Conservation (phyloP, 805 yeast genomes). For the Candida rishiriensis region DNA sequence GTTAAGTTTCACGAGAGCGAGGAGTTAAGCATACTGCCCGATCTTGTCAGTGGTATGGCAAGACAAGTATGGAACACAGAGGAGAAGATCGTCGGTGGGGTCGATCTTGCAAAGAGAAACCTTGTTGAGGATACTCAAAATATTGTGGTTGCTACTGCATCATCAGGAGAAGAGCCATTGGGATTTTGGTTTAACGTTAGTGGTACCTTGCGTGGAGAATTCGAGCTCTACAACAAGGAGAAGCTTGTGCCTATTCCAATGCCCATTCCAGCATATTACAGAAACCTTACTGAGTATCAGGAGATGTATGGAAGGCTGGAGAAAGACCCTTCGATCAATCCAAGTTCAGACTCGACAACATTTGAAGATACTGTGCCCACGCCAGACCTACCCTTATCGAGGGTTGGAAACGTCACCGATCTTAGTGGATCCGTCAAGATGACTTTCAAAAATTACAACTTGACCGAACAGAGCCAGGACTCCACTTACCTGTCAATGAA, state of each 20-base stretch:
- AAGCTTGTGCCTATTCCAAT: slow-evolving; percentile 21
- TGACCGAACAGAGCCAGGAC: slow-evolving; percentile 9
- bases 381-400: slow-evolving; percentile 3
- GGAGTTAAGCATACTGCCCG: slow-evolving; percentile 55
- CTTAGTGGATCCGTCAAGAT: slow-evolving; percentile 19
- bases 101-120: background rate
- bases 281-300: slow-evolving; percentile 18
- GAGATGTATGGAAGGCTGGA: slow-evolving; percentile 11
- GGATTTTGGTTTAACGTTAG: slow-evolving; percentile 39
- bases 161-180: slow-evolving; percentile 20
- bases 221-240: slow-evolving; percentile 20
- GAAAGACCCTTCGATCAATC: slow-evolving; percentile 5
- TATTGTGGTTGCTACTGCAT: slow-evolving; percentile 11
- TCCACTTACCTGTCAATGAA: slow-evolving; percentile 33
- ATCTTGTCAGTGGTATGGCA: slow-evolving; percentile 45
- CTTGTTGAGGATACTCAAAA: background rate
- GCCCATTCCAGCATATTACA: slow-evolving; percentile 28
- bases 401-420: slow-evolving; percentile 27
- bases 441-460: slow-evolving; percentile 12
- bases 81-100: slow-evolving; percentile 15
- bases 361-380: slow-evolving; percentile 7
- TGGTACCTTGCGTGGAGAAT: slow-evolving; percentile 42
- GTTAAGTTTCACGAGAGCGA: slow-evolving; percentile 45
- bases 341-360: slow-evolving; percentile 12
- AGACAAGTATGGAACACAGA: slow-evolving; percentile 48